These are phyloP conservation scores for Microstegium vimineum DNA, from an alignment of 176 grass and related monocot genomes.

Conservation along the genomic window DNA sequence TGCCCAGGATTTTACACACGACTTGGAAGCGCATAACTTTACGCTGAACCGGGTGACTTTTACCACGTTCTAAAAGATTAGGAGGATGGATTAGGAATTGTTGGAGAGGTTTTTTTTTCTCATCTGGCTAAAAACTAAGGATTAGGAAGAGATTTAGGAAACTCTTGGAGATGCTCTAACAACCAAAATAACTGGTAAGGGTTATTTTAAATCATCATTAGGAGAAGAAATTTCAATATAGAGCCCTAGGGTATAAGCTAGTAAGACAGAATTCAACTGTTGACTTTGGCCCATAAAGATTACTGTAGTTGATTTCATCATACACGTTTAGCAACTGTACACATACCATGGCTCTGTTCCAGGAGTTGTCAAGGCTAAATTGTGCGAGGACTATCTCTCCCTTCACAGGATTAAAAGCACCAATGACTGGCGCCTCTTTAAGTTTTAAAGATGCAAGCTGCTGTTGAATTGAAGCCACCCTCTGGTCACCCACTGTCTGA, in stretches of 20 bases:
- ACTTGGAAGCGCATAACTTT: no score
- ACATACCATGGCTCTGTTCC: conserved; percentile 98
- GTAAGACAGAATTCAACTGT: neutral
- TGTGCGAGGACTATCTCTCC: conserved; percentile 88
- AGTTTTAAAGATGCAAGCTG: conserved; percentile 76
- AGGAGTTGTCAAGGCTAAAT: conserved; percentile 86
- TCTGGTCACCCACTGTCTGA: conserved; percentile 82
- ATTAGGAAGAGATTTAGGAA: no score
- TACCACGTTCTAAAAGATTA: no score
- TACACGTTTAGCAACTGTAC: conserved; percentile 6
- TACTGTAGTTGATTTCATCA: conserved; percentile 6
- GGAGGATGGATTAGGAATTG: no score
- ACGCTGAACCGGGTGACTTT: no score
- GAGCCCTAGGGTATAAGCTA: neutral
- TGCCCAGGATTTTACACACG: no score
- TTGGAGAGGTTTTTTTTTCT: no score
- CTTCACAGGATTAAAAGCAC: conserved; percentile 88
- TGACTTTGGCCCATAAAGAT: neutral
- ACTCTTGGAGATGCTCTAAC: no score
- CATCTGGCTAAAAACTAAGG: no score
- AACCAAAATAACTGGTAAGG: neutral
- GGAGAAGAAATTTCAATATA: neutral
- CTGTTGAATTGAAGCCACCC: conserved; percentile 78
- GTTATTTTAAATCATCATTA: neutral
- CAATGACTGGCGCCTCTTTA: conserved; percentile 79